phyloP scores from a whole-genome alignment of 83 land plant species.

The Picea abies region DNA sequence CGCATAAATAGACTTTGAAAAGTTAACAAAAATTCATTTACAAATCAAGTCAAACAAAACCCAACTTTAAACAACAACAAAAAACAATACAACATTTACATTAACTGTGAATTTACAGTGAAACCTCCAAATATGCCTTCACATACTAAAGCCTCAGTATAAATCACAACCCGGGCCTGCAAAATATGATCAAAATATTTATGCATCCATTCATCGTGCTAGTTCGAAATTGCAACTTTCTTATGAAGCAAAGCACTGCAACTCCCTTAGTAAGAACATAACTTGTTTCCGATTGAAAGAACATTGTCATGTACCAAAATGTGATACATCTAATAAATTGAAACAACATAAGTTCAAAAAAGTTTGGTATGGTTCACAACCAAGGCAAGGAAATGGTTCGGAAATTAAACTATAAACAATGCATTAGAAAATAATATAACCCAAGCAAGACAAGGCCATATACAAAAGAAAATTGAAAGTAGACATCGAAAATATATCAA shows the following conservation, averaged over 20 bases:
- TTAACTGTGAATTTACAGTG: neutral
- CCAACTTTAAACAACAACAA: neutral
- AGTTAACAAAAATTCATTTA: no score
- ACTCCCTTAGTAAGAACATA: neutral
- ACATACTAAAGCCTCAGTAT: neutral
- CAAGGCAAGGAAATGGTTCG: no score
- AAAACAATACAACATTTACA: neutral
- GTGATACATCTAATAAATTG: no score
- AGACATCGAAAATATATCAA: neutral
- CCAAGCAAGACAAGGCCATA: neutral
- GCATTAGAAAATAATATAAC: neutral
- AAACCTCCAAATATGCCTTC: conserved; percentile 1
- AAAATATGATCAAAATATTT: neutral
- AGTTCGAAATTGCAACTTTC: neutral
- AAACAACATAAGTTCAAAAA: no score
- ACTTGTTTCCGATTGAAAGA: no score
- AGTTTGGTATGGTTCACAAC: no score
- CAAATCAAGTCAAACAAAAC: no score
- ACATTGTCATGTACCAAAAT: no score
- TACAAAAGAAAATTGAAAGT: neutral
- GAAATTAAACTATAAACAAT: no score
- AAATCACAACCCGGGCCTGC: conserved; percentile 6
- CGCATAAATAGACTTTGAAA: no score
- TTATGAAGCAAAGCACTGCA: neutral
- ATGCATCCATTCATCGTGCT: no score